These are phyloP conservation scores for Rhytidiadelphus loreus DNA, from an alignment of 225 moss, liverwort and hornwort genomes.

Conservation along the genomic window DNA sequence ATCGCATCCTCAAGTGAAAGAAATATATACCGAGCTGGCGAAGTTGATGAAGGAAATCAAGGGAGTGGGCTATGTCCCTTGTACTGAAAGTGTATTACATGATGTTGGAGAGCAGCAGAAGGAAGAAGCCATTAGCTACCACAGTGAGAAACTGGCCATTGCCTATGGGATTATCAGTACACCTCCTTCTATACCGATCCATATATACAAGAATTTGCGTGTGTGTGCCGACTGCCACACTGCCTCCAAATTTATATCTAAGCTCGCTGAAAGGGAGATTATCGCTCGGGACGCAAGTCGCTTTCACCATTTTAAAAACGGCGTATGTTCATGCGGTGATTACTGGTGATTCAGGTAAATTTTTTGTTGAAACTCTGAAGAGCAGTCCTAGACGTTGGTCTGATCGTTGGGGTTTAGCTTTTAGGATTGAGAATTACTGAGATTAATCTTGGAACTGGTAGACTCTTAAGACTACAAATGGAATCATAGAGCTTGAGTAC, in stretches of 20 bases:
- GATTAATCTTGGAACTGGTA: not conserved
- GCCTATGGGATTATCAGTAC: slow-evolving; percentile 19
- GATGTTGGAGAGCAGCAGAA: slow-evolving; percentile 23
- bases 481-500: not conserved
- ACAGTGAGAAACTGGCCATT: slow-evolving; percentile 39
- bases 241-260: slow-evolving; percentile 31
- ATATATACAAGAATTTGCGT: slow-evolving; percentile 22
- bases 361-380: not conserved
- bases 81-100: slow-evolving; percentile 9
- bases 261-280: slow-evolving; percentile 24
- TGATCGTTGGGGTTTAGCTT: not conserved
- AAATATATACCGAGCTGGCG: slow-evolving; percentile 14
- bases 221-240: slow-evolving; percentile 27
- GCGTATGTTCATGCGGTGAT: slow-evolving; percentile 39
- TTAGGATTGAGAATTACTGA: not conserved
- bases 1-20: slow-evolving; percentile 18
- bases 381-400: not conserved
- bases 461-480: not conserved
- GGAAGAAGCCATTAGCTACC: slow-evolving; percentile 23
- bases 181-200: slow-evolving; percentile 1
- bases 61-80: not conserved
- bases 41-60: slow-evolving; percentile 11
- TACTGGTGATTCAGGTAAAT: slow-evolving; percentile 19
- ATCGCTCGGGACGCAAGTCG: slow-evolving; percentile 26
- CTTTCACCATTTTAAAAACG: slow-evolving; percentile 26